Conservation (phyloP, 768 basidiomycete species). For the Mycena floridula region DNA sequence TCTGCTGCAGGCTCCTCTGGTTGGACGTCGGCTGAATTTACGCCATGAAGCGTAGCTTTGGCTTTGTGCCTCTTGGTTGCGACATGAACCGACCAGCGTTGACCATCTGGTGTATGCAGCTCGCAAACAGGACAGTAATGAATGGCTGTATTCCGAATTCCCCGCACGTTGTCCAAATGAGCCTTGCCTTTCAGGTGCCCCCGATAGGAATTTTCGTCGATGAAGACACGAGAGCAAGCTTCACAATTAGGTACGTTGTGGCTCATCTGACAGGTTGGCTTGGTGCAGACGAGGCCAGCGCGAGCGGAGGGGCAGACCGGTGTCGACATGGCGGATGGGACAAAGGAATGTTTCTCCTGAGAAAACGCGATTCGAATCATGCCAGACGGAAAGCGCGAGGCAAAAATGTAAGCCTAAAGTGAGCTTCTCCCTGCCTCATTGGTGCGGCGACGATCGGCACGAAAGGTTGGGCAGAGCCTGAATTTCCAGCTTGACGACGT, state of each 20-base stretch:
- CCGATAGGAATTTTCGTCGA: constrained; percentile 12
- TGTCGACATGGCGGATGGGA: no score
- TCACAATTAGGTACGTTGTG: constrained; percentile 35
- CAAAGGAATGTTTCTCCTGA: no score
- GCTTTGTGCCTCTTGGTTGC: constrained; percentile 11
- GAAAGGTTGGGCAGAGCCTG: no score
- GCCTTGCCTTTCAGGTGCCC: constrained; percentile 23
- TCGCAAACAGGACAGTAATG: constrained; percentile 27
- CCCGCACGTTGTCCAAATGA: constrained; percentile 22
- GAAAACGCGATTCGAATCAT: no score
- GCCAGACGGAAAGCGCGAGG: no score
- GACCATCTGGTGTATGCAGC: constrained; percentile 12
- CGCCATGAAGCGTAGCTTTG: constrained; percentile 9
- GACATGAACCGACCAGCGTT: constrained; percentile 21
- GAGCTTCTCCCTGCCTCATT: no score
- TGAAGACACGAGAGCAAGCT: constrained; percentile 29
- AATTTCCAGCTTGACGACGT: no score
- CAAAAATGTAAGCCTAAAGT: no score
- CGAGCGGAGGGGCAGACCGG: constrained; percentile 32
- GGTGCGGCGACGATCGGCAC: no score
- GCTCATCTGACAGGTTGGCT: constrained; percentile 19
- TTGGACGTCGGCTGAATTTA: constrained; percentile 17
- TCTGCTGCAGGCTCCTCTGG: constrained; percentile 21
- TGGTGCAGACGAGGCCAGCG: constrained; percentile 27
- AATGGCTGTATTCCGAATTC: constrained; percentile 7